These are phyloP conservation scores for Trichosporon faecale DNA, from an alignment of 1,284 basidiomycete species.

Conservation along the genomic window DNA sequence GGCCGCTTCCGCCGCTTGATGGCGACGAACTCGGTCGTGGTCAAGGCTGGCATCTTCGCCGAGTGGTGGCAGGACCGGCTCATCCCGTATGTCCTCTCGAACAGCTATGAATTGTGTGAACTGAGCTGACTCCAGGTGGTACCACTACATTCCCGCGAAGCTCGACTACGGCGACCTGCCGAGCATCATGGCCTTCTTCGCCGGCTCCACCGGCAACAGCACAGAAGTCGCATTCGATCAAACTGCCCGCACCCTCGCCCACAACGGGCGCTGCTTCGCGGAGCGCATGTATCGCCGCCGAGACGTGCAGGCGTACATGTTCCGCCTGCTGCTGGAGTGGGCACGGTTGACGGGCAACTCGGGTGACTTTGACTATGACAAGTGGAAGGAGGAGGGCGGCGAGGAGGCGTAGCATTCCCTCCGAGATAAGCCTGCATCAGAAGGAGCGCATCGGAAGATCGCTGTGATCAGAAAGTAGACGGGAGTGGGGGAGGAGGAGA, in stretches of 20 bases:
- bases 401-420: conserved; percentile 5
- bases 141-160: conserved; percentile 49
- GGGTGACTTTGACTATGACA: conserved; percentile 21
- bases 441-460: background rate
- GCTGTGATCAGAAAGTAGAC: too few species aligned
- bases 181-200: conserved; percentile 50
- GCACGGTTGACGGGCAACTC: conserved; percentile 26
- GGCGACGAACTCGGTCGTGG: conserved; percentile 53
- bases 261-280: conserved; percentile 51
- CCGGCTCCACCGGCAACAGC: conserved; percentile 36
- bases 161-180: conserved; percentile 50
- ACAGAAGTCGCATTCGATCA: conserved; percentile 47
- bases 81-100: conserved; percentile 40
- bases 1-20: conserved; percentile 49
- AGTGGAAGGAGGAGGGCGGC: background rate
- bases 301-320: conserved; percentile 54
- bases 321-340: conserved; percentile 48
- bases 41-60: conserved; percentile 53
- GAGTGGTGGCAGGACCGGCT: conserved; percentile 52
- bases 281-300: conserved; percentile 49
- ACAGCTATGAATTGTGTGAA: too few species aligned
- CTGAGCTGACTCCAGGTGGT: conserved; percentile 38
- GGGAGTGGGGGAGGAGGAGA: too few species aligned
- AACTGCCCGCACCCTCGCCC: conserved; percentile 47
- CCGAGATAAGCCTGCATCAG: background rate